phyloP scores from a whole-genome alignment of 208 protist genomes.

The Acanthamoeba sp. region DNA sequence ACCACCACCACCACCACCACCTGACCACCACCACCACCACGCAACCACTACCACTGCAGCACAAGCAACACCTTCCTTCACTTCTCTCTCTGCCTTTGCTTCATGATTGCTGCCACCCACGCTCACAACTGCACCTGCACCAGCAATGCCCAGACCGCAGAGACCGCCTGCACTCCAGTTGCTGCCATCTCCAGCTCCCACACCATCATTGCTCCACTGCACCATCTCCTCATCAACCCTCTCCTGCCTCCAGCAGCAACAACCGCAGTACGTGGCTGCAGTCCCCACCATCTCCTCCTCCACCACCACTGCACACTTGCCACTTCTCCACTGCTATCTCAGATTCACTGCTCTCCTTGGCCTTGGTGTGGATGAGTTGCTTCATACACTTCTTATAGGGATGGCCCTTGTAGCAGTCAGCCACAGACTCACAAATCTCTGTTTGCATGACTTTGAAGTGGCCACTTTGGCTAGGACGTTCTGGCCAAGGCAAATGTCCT shows the following conservation, averaged over 20 bases:
- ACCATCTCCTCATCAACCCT: constrained; percentile 1
- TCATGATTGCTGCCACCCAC: not conserved
- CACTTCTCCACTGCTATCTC: not conserved
- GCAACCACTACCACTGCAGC: not conserved
- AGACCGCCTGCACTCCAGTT: not conserved
- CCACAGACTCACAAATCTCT: no score
- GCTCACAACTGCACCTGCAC: not conserved
- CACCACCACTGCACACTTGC: not conserved
- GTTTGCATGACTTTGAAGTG: no score
- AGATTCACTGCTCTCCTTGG: no score
- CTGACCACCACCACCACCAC: not conserved
- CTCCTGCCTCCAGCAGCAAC: no score
- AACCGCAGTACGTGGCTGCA: no score
- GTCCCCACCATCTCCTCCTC: not conserved
- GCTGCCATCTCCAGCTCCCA: not conserved
- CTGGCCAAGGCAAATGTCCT: no score
- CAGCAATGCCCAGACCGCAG: not conserved
- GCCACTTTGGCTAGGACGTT: no score
- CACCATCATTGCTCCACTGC: not conserved
- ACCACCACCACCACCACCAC: no score
- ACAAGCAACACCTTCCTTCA: not conserved
- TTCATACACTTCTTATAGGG: no score
- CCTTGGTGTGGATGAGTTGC: no score
- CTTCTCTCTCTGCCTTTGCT: not conserved
- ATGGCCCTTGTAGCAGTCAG: no score